These are phyloP conservation scores for Penicillium crustosum DNA, from an alignment of 2,329 filamentous ascomycete species.

Conservation along the genomic window DNA sequence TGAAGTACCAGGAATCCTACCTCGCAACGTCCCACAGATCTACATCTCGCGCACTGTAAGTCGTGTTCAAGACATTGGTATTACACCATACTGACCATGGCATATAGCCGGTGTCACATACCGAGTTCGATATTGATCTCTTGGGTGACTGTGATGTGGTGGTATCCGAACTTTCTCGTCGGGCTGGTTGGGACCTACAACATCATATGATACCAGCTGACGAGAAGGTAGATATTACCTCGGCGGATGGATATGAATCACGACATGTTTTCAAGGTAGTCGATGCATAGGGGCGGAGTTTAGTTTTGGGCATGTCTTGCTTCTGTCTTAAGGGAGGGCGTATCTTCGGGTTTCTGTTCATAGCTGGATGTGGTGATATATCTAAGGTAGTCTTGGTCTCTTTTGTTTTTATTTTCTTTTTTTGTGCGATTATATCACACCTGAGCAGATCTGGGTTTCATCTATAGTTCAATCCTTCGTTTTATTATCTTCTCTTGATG, in stretches of 20 bases:
- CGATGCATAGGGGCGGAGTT: constrained; percentile 42
- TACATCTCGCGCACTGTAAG: constrained; percentile 77
- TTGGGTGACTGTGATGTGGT: constrained; percentile 94
- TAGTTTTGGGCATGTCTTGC: constrained; percentile 30
- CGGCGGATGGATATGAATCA: constrained; percentile 50
- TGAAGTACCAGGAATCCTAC: constrained; percentile 80
- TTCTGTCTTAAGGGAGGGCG: constrained; percentile 30
- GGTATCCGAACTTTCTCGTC: constrained; percentile 78
- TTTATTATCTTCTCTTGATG: neutral
- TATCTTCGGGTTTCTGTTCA: constrained; percentile 24
- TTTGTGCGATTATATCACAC: neutral
- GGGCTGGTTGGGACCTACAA: constrained; percentile 74
- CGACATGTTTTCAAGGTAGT: constrained; percentile 45
- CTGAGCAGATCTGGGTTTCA: constrained; percentile 6
- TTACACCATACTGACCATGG: constrained; percentile 9
- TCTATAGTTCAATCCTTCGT: neutral
- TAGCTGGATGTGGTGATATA: constrained; percentile 7
- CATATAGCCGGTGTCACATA: constrained; percentile 70
- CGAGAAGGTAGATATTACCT: constrained; percentile 59
- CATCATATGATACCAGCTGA: constrained; percentile 79
- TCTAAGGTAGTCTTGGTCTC: constrained; percentile 3
- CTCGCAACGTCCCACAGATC: constrained; percentile 79
- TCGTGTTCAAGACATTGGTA: constrained; percentile 1
- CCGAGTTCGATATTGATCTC: constrained; percentile 94
- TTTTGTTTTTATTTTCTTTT: neutral